Conservation (phyloP, 495 filamentous ascomycete species). For the Aspergillus cristatus region DNA sequence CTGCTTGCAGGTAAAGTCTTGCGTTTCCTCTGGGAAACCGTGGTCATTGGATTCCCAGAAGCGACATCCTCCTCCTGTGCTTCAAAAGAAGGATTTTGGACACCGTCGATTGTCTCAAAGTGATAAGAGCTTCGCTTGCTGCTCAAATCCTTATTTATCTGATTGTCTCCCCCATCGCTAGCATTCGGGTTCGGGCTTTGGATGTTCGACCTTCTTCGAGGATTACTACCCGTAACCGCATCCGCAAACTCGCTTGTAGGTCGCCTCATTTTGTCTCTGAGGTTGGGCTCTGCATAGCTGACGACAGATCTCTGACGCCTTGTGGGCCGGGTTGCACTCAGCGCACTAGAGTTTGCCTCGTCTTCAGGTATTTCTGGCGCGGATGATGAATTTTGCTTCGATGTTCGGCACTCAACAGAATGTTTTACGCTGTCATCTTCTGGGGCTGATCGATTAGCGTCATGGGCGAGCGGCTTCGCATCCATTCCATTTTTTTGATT, state of each 20-base stretch:
- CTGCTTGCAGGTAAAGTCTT: conserved; percentile 20
- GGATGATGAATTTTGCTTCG: not conserved
- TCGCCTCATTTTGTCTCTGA: conserved; percentile 80
- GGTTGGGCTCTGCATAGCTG: conserved; percentile 79
- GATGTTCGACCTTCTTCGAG: conserved; percentile 25
- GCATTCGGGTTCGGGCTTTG: conserved; percentile 12
- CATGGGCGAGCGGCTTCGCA: too few species aligned
- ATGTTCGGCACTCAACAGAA: too few species aligned
- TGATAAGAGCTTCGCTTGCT: conserved; percentile 3
- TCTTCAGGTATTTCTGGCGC: conserved; percentile 7
- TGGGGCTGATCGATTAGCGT: not conserved
- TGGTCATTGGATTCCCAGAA: conserved; percentile 8
- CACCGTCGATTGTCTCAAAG: conserved; percentile 4
- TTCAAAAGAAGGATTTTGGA: not conserved
- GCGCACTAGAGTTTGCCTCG: conserved; percentile 5
- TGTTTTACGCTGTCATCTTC: not conserved
- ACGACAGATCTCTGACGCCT: conserved; percentile 57
- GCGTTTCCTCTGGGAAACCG: conserved; percentile 22
- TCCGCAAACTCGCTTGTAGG: conserved; percentile 65
- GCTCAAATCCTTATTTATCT: conserved; percentile 1
- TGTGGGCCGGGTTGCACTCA: conserved; percentile 45
- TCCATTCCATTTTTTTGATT: too few species aligned
- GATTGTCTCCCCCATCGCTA: conserved; percentile 8
- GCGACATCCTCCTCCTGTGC: not conserved
- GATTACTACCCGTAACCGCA: conserved; percentile 51